Percentiles rank a stretch among this genome's conserved stretches.
Conservation (phyloP, 2,329 filamentous ascomycete species). For the Penicillium sp. region DNA sequence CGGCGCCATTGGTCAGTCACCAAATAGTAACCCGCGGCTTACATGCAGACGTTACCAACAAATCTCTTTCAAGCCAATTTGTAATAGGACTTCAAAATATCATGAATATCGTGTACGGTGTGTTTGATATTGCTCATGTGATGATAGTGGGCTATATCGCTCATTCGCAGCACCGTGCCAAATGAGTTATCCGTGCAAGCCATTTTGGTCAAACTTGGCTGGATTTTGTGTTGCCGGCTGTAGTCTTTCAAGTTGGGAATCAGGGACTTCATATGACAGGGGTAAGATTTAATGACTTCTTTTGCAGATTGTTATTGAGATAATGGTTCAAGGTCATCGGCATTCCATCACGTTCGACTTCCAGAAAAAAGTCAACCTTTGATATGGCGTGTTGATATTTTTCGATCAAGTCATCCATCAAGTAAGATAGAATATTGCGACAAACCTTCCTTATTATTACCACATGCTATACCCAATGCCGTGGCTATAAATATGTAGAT, state of each 20-base stretch:
- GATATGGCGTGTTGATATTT: background rate
- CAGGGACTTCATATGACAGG: background rate
- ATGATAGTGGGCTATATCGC: background rate
- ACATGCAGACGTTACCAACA: conserved; percentile 62
- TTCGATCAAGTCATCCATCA: background rate
- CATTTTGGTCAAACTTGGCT: background rate
- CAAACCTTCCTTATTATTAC: no score
- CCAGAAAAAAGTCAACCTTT: background rate
- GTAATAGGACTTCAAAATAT: conserved; percentile 64
- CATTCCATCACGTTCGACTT: background rate
- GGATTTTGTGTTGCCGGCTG: background rate
- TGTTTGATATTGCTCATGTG: conserved; percentile 18
- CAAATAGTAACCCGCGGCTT: conserved; percentile 58
- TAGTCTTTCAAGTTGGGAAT: background rate
- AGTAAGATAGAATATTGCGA: background rate
- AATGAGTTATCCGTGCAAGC: no score
- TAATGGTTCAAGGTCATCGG: background rate
- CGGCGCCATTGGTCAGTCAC: conserved; percentile 32
- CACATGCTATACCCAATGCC: background rate
- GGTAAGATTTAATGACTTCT: background rate
- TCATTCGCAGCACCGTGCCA: background rate
- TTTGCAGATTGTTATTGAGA: background rate
- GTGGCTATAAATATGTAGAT: background rate
- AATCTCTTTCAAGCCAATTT: conserved; percentile 62
- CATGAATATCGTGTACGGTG: conserved; percentile 55